Base-by-base conservation (phyloP, 257 asterid species). In the Knoxia roxburghii region DNA sequence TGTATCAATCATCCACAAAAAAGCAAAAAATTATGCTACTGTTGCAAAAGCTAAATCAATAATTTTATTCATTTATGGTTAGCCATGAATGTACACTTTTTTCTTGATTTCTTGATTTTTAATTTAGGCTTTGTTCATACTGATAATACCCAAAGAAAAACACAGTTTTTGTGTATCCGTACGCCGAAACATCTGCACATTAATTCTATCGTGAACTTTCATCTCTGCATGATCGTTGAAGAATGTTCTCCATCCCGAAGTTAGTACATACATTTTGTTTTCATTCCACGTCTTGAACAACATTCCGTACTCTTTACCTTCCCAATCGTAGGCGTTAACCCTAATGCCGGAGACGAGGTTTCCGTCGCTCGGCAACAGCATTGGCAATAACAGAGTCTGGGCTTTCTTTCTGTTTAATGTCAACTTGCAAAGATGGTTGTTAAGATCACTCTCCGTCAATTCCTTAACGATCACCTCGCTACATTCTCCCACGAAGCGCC, bases 101-200 rank as follows among this genome's bases (percentile, higher is more conserved):
- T n/a, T n/a, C n/a, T n/a, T n/a, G n/a, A n/a, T n/a, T n/a, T n/a
- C n/a, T n/a, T n/a, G n/a, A n/a, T n/a, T n/a, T n/a, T n/a, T n/a
- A n/a, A n/a, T n/a, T n/a, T n/a, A n/a, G n/a, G 41, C 41, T 37
- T 9, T 37, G 41, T 37, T 37, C 41, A 3, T 37, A 26, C 12
- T 39, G 26, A 14, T 20, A 6, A 3, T 21, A 35, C 12, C 29
- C 52, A 75, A 2, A 49, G 61, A 64, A 46, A 75, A 69, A 23
- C 79, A 69, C 0, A 69, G 30, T 1, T 5, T 5, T 3, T 15
- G 14, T 11, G 23, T 33, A 0, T 5, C 0, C n/a, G 1, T 21
- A 20, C 27, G 45, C 2, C 52, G 54, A 21, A 75, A 69, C 57
- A 48, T 27, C 79, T 75, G 69, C n/a, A 69, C 58, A 12, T 32